These are phyloP conservation scores for Hypomontagnella monticulosa DNA, from an alignment of 495 filamentous ascomycete species.

Conservation along the genomic window DNA sequence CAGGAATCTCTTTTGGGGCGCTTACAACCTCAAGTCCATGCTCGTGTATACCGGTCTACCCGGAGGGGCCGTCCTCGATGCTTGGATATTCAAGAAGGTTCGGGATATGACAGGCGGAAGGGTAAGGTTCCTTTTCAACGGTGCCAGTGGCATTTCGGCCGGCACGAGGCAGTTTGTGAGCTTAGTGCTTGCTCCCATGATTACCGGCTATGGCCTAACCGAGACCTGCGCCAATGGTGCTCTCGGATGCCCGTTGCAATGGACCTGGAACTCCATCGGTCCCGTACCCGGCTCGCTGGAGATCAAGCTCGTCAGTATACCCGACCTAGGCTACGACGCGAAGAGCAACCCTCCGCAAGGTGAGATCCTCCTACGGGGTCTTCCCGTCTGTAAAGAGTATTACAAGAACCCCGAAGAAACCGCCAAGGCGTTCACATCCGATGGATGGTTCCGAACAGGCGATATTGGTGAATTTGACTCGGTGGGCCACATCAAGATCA, in stretches of 20 bases:
- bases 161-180: conserved; percentile 81
- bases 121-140: conserved; percentile 76
- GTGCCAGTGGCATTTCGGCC: conserved; percentile 84
- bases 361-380: conserved; percentile 81
- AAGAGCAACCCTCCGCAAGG: conserved; percentile 83
- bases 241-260: conserved; percentile 73
- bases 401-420: conserved; percentile 87
- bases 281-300: conserved; percentile 70
- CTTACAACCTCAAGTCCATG: conserved; percentile 59
- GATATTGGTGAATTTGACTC: conserved; percentile 82
- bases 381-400: conserved; percentile 76
- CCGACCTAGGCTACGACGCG: conserved; percentile 86
- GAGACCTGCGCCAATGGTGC: conserved; percentile 81
- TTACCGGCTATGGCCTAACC: conserved; percentile 89
- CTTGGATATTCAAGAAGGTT: conserved; percentile 81
- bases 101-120: conserved; percentile 76
- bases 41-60: conserved; percentile 72
- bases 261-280: conserved; percentile 78
- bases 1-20: conserved; percentile 54
- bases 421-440: conserved; percentile 76
- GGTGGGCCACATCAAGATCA: conserved; percentile 81
- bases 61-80: conserved; percentile 76
- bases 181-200: conserved; percentile 75
- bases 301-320: conserved; percentile 78
- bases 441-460: conserved; percentile 94